Conservation (phyloP, 1,139 yeast species). For the Chernovozyma aurita region DNA sequence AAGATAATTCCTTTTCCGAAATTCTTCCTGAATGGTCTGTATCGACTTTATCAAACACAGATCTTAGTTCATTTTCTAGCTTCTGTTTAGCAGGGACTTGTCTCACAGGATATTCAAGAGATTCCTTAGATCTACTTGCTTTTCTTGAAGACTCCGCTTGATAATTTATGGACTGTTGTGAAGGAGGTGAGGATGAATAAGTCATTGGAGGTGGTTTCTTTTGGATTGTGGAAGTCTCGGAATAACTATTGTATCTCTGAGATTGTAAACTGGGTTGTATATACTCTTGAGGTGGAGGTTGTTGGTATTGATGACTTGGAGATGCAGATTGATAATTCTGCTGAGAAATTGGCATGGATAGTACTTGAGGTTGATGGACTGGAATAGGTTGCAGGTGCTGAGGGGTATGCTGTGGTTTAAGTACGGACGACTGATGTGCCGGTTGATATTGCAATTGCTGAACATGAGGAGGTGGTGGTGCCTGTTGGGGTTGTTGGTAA, state of each 20-base stretch:
- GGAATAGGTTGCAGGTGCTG: conserved; percentile 11
- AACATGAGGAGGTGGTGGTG: conserved; percentile 2
- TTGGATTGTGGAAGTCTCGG: neutral
- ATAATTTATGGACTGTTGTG: conserved; percentile 2
- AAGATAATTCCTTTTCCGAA: conserved; percentile 55
- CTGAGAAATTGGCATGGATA: conserved; percentile 12
- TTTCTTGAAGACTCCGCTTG: conserved; percentile 1
- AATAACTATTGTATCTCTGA: conserved; percentile 1
- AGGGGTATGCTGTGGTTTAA: neutral
- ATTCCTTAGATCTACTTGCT: conserved; percentile 13
- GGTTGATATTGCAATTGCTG: conserved; percentile 1
- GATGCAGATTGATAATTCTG: conserved; percentile 12
- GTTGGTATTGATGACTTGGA: conserved; percentile 11
- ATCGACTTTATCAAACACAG: conserved; percentile 56
- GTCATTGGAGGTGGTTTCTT: conserved; percentile 3
- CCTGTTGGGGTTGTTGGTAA: conserved; percentile 9
- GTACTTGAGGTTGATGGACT: conserved; percentile 11
- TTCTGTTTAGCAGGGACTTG: conserved; percentile 26
- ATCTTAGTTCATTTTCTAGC: conserved; percentile 47
- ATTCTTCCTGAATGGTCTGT: conserved; percentile 51
- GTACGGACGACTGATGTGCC: neutral
- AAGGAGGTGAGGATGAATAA: conserved; percentile 2
- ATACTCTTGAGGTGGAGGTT: conserved; percentile 9
- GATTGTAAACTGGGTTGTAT: conserved; percentile 9
- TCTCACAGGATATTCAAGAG: conserved; percentile 9